Evolutionary conservation across 331 rosid genomes (phyloP).

Genomic region (Prunus yedoensis): DNA sequence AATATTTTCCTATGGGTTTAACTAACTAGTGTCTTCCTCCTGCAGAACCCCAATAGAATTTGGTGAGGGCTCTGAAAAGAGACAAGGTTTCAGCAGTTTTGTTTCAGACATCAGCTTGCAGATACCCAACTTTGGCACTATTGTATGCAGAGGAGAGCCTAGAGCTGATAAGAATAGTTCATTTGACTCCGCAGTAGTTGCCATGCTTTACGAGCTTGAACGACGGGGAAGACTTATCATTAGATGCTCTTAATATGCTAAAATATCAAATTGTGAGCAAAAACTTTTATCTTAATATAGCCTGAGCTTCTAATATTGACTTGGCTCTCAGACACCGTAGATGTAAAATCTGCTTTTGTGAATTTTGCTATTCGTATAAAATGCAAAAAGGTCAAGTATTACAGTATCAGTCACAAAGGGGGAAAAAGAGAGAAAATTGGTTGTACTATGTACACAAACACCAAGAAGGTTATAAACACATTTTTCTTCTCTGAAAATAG

Average conservation of each 20-base stretch:
- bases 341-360: conserved; percentile 1
- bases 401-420: neutral
- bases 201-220: conserved; percentile 60
- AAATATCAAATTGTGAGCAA: too few relatives aligned
- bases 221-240: conserved; percentile 49
- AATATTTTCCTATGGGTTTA: neutral
- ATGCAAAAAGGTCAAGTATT: neutral
- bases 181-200: conserved; percentile 66
- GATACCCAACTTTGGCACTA: conserved; percentile 49
- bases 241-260: conserved; percentile 17
- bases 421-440: neutral
- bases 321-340: neutral
- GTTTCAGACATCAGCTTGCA: conserved; percentile 51
- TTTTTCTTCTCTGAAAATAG: neutral
- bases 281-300: too few relatives aligned
- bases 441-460: conserved; percentile 6
- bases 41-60: conserved; percentile 51
- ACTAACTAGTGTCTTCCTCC: conserved; percentile 1
- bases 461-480: neutral
- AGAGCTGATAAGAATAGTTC: conserved; percentile 82
- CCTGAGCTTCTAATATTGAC: too few relatives aligned
- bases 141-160: conserved; percentile 65
- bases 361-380: neutral
- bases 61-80: conserved; percentile 49
- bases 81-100: conserved; percentile 51